Evolutionary conservation across 2,329 filamentous ascomycete species (phyloP), one percentile per base, ranked within the genome.

Genomic region (Trichoderma pleuroti): DNA sequence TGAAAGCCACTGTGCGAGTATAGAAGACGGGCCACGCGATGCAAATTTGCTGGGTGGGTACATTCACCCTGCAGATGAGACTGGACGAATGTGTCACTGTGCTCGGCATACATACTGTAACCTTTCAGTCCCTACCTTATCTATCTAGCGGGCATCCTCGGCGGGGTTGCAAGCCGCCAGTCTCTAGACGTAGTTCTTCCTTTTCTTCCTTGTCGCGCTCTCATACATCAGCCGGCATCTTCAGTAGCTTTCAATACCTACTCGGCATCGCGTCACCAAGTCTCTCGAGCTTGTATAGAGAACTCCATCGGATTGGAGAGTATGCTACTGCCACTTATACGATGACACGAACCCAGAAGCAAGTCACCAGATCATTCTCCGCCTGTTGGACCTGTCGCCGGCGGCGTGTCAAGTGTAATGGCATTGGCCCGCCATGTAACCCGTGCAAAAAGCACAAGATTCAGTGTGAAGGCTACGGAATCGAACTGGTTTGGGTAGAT

Each of bases 401-500:
- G 9, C 65, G 65, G 52, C 65, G 65, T 59, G 54, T 68, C 36
- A 68, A 68, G 34, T 68, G 65, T 21, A 49, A 68, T 32, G 54
- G 65, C 36, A 39, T 49, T 30, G 65, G 65, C 18, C n/a, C 30
- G 28, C 65, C 65, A 9, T 68, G 65, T 54, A 24, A 14, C 12
- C 65, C 36, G 18, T 68, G 65, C 54, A 56, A 59, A 56, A 68
- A 68, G 39, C 36, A 42, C 54, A 49, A 32, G 36, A 26, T 68
- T 34, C 34, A 60, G n/a, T 68, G 65, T 28, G 54, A 60, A 60
- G 65, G 65, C 5, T 68, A 68, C n/a, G 39, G 65, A 5, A 49
- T 68, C 28, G 26, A 68, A 4, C 24, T 68, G 14, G 65, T 68
- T 24, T 68, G 65, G 65, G 65, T 68, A 59, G 65, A 68, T 46